Evolutionary conservation across 1,139 yeast species (phyloP).

Genomic region (Hyphopichia wangnamkhiaoensis): DNA sequence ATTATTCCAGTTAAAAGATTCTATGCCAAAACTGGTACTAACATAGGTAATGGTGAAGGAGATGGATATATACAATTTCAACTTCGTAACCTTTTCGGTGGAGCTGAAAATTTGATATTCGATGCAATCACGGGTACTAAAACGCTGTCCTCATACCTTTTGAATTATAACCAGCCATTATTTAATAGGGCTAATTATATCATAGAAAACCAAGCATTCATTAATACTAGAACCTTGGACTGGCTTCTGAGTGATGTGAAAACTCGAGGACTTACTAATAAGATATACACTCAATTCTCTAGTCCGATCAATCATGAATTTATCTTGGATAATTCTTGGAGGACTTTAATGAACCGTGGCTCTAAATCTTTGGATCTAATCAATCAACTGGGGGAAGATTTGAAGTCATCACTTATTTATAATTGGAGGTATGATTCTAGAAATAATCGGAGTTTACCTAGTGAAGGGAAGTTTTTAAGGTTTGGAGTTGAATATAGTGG

Average conservation of each 20-base stretch:
- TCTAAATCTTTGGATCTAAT: constrained; percentile 36
- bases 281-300: constrained; percentile 38
- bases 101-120: constrained; percentile 75
- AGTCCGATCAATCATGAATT: constrained; percentile 52
- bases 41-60: constrained; percentile 93
- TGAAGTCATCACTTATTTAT: constrained; percentile 59
- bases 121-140: constrained; percentile 83
- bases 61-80: constrained; percentile 84
- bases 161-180: constrained; percentile 66
- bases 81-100: constrained; percentile 79
- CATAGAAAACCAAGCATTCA: constrained; percentile 54
- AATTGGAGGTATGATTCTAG: constrained; percentile 57
- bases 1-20: constrained; percentile 64
- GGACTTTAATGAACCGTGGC: constrained; percentile 53
- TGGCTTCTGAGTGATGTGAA: constrained; percentile 66
- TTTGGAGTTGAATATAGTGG: constrained; percentile 63
- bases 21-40: constrained; percentile 88
- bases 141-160: constrained; percentile 70
- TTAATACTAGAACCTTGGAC: constrained; percentile 64
- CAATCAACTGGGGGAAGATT: constrained; percentile 57
- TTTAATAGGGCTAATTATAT: constrained; percentile 52
- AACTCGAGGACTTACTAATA: constrained; percentile 59
- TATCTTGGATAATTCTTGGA: constrained; percentile 62
- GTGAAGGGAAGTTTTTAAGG: constrained; percentile 55
- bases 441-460: constrained; percentile 56